phyloP scores from a whole-genome alignment of 306 rosid species.

The Cucurbita pepo region DNA sequence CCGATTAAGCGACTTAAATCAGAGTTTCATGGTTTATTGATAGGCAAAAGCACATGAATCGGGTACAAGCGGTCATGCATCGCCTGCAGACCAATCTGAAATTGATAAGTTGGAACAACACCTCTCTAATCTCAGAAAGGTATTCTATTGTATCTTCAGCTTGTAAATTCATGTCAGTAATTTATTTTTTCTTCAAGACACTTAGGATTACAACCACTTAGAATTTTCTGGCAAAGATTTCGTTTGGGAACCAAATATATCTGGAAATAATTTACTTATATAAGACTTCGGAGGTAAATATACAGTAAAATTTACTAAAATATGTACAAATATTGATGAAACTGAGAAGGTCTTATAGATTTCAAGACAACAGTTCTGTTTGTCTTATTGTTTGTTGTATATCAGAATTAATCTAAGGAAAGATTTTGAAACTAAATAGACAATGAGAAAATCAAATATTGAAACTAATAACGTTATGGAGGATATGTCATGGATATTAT shows the following conservation, averaged over 20 bases:
- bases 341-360: neutral
- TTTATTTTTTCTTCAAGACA: neutral
- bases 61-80: constrained; percentile 21
- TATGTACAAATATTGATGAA: neutral
- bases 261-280: neutral
- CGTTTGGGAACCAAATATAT: neutral
- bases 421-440: neutral
- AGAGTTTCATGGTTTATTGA: neutral
- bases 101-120: constrained; percentile 63
- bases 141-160: constrained; percentile 7
- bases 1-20: neutral
- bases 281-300: neutral
- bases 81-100: constrained; percentile 43
- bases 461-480: neutral
- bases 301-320: neutral
- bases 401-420: neutral
- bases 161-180: neutral
- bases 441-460: neutral
- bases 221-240: no score
- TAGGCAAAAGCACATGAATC: constrained; percentile 47
- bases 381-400: neutral
- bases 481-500: neutral
- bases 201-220: no score
- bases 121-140: constrained; percentile 58
- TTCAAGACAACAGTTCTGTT: neutral